Evolutionary conservation across 441 rosid species (phyloP), one percentile per base, ranked within the genome.

Genomic region (Sinapis alba): DNA sequence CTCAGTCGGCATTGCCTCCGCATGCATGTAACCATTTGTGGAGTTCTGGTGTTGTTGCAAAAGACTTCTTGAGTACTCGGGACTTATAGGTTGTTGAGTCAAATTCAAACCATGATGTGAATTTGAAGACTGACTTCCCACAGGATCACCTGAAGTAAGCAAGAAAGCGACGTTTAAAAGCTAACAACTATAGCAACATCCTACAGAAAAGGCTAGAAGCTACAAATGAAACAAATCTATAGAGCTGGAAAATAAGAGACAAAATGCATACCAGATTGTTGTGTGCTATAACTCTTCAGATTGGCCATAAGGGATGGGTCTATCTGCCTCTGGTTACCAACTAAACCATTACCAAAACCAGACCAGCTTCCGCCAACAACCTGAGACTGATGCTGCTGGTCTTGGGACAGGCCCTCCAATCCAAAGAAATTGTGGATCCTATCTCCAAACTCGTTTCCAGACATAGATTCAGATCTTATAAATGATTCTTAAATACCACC

Each of bases 381-480:
- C 81, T 82, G 87, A 13, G 87, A 80, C 16, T 77, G 85, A 60
- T 79, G 87, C 78, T 85, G 93, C 78, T 85, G 93, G 65, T 79
- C 86, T 76, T 80, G 89, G 73, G 89, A 75, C 74, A 80, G 71
- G 71, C 80, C 84, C 66, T 89, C 91, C 77, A 83, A 87, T 75
- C 87, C 89, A 84, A 87, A 85, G 79, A 88, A 83, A 82, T 87
- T 87, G 81, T 86, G 92, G 81, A 84, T 84, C 82, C 88, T 83
- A 74, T 90, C 96, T 81, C 91, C 96, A 83, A 80, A 81, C 83
- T 87, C 88, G 89, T 90, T 85, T 81, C 88, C 96, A 87, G 96
- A 89, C 96, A 92, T 89, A 82, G 91, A 86, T 86, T 74, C 81
- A 62, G 59, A 71, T 71, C 75, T 68, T 34, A 64, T 60, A 69